Percentiles rank a stretch among this genome's conserved stretches.
Evolutionary conservation across 768 basidiomycete species (phyloP).

Genomic region (Serendipita sp.): DNA sequence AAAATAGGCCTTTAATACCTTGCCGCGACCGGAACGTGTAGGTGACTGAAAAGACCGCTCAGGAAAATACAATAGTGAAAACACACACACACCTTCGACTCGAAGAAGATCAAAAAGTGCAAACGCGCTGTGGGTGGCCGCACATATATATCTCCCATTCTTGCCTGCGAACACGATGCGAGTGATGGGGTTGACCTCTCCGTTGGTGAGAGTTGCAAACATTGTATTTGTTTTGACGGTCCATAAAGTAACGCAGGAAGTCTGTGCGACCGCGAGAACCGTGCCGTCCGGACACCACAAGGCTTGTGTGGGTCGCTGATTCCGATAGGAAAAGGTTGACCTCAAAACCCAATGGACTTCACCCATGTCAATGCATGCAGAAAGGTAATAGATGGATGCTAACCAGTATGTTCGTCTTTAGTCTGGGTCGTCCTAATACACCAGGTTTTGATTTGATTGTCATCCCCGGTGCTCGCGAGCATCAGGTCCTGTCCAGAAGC

Average conservation of each 20-base stretch:
- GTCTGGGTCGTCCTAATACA: slow-evolving; percentile 22
- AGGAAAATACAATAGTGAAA: neutral
- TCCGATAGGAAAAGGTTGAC: slow-evolving; percentile 53
- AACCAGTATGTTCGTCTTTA: neutral
- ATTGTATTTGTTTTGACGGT: slow-evolving; percentile 48
- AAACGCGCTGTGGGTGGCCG: slow-evolving; percentile 33
- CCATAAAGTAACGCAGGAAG: slow-evolving; percentile 54
- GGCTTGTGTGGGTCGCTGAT: slow-evolving; percentile 45
- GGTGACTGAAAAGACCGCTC: neutral
- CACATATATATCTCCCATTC: slow-evolving; percentile 54
- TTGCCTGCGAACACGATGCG: slow-evolving; percentile 50
- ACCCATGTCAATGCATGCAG: neutral
- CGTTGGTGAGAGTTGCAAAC: slow-evolving; percentile 41
- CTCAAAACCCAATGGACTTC: slow-evolving; percentile 69
- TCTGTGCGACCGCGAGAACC: slow-evolving; percentile 59
- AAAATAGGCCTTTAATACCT: neutral
- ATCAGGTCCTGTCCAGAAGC: slow-evolving; percentile 21
- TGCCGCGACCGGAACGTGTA: slow-evolving; percentile 7
- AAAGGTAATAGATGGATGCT: neutral
- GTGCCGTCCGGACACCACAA: slow-evolving; percentile 82
- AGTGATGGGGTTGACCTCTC: slow-evolving; percentile 32
- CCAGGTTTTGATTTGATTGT: slow-evolving; percentile 74
- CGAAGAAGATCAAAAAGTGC: slow-evolving; percentile 60
- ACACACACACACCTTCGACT: slow-evolving; percentile 36
- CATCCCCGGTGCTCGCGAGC: slow-evolving; percentile 60